Base-by-base conservation (phyloP, 768 basidiomycete species). In the Daedalea quercina region DNA sequence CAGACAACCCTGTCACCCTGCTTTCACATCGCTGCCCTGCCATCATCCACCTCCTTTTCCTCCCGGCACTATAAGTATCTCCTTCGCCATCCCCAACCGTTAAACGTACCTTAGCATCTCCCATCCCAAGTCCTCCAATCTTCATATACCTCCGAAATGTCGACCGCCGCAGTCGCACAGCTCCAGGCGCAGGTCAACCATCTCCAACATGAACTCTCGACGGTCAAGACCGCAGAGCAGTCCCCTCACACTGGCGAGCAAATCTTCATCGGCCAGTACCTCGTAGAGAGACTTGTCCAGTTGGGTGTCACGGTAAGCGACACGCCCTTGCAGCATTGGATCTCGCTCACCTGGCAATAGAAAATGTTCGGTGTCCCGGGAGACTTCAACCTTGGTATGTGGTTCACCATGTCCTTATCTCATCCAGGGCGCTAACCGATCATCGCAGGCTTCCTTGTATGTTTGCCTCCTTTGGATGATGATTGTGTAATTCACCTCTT, bases 361-460 rank as follows among this genome's bases (percentile, higher is more conserved):
- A 76, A 79, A 44, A 77, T 92, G 72, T 92, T 93, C 52, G 90
- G 90, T 15, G 77, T 92, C 0, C 90, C 90, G 0, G 90, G 90
- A n/a, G 89, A 92, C 66, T 91, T 90, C 58, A 90, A 90, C 64
- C 77, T 91, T 43, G 85, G 73, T 72, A 58, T 9, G 70, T 54
- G 12, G 13, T 4, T 11, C 28, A 11, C 4, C 28, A 31, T 19
- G 1, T n/a, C n/a, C n/a, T n/a, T n/a, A 15, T 54, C 23, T 1
- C 0, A 20, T 45, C 26, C n/a, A 51, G 26, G 42, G 43, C 9
- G 20, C 17, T 31, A 44, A 12, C 44, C 9, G 23, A 19, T 52
- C 51, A 43, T 51, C 31, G 26, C 52, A 65, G 53, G 77, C 1
- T 82, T 83, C 58, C 59, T 82, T 63, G 79, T 81, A 60, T 41